phyloP scores from a whole-genome alignment of 306 rosid genomes.

The Pueraria montana region DNA sequence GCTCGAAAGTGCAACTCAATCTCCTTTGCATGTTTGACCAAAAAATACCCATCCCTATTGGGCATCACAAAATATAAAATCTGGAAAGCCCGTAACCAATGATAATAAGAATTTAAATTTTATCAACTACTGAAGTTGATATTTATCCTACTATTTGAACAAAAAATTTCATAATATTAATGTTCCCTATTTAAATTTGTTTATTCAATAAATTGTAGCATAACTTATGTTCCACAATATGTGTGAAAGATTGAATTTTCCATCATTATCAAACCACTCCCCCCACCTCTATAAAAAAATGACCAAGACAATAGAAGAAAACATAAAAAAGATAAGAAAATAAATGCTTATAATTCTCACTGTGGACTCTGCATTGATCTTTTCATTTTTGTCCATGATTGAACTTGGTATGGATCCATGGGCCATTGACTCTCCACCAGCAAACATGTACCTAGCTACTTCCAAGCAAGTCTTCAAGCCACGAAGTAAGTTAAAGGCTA shows the following conservation, averaged over 20 bases:
- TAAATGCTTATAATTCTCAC: constrained; percentile 56
- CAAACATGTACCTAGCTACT: constrained; percentile 74
- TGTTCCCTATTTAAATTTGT: background rate
- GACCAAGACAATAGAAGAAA: background rate
- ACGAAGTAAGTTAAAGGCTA: constrained; percentile 81
- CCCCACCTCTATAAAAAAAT: background rate
- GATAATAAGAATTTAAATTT: background rate
- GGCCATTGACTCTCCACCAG: constrained; percentile 52
- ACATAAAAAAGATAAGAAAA: constrained; percentile 31
- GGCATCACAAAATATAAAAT: background rate
- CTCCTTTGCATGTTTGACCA: background rate
- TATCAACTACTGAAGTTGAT: too few species aligned
- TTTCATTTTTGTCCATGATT: constrained; percentile 53
- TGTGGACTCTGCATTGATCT: constrained; percentile 51
- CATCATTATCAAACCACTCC: background rate
- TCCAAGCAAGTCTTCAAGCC: constrained; percentile 87
- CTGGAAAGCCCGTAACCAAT: background rate
- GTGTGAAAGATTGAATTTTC: too few species aligned
- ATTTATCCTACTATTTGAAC: background rate
- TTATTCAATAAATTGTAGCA: background rate
- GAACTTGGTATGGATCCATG: constrained; percentile 48
- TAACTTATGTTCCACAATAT: background rate
- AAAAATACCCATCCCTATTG: background rate
- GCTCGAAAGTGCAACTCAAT: background rate
- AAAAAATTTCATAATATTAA: background rate